Percentiles rank a stretch among this genome's conserved stretches.
These are phyloP conservation scores for Coemansia linderi DNA, from an alignment of 371 early-diverging fungal species.

Conservation along the genomic window DNA sequence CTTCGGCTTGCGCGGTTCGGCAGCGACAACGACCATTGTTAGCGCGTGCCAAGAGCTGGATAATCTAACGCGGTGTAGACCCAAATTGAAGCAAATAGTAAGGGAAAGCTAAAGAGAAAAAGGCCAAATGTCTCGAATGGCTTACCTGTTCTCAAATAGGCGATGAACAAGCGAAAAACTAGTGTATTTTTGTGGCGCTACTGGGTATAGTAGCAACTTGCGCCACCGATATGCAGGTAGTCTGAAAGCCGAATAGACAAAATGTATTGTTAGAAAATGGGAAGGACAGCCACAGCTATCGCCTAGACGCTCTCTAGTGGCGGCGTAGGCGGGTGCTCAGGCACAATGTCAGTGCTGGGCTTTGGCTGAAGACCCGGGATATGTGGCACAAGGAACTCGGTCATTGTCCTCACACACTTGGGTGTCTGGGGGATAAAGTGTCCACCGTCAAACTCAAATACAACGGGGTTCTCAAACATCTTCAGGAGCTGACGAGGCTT, in stretches of 20 bases:
- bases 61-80: too few relatives aligned
- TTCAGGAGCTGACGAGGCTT: constrained; percentile 14
- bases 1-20: constrained; percentile 18
- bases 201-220: constrained; percentile 5
- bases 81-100: constrained; percentile 5
- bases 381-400: constrained; percentile 26
- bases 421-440: constrained; percentile 47
- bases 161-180: background rate
- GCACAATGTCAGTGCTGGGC: background rate
- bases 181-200: constrained; percentile 9
- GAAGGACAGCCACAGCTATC: background rate
- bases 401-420: constrained; percentile 27
- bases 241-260: background rate
- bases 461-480: constrained; percentile 23
- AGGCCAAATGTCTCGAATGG: background rate
- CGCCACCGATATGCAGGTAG: constrained; percentile 11
- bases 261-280: background rate
- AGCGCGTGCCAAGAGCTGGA: background rate
- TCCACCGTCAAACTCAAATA: constrained; percentile 48
- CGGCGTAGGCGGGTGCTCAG: background rate
- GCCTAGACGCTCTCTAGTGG: constrained; percentile 5
- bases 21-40: constrained; percentile 5
- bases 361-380: constrained; percentile 23
- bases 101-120: background rate
- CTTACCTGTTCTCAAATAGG: background rate